These are phyloP conservation scores for Tolypocladium sp. DNA, from an alignment of 2,329 filamentous ascomycete genomes.

Conservation along the genomic window DNA sequence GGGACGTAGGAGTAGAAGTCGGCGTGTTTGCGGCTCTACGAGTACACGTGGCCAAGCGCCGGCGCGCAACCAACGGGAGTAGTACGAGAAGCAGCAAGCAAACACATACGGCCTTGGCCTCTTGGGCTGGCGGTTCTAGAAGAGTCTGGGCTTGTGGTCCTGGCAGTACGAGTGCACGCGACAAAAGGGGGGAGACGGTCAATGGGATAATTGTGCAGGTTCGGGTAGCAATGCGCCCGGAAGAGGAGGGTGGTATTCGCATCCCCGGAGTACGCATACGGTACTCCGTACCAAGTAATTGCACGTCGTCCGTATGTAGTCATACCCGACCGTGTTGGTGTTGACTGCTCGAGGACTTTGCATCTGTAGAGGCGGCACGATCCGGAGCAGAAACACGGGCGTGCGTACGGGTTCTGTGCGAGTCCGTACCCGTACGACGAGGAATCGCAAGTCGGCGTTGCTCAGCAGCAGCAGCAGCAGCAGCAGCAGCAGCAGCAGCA, in stretches of 20 bases:
- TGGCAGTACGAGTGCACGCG: background rate
- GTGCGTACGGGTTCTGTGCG: background rate
- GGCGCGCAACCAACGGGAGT: background rate
- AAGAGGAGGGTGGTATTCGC: background rate
- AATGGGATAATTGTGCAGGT: background rate
- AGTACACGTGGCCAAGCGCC: background rate
- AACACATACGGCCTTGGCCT: background rate
- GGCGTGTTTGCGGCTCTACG: background rate
- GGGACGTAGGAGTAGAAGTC: background rate
- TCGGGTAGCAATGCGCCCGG: background rate
- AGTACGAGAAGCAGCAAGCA: background rate
- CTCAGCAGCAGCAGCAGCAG: background rate
- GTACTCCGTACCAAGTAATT: too few species aligned
- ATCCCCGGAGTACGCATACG: background rate
- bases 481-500: background rate
- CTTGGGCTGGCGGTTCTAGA: background rate
- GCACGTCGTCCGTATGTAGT: too few species aligned
- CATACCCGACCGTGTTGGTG: background rate
- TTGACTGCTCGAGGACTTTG: background rate
- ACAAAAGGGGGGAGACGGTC: background rate
- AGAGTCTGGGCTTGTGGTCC: background rate
- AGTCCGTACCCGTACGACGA: too few species aligned
- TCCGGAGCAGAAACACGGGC: background rate
- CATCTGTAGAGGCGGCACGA: too few species aligned
- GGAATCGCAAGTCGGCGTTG: background rate